Evolutionary conservation across 345 rosid genomes (phyloP).

Genomic region (Lepidium sativum): DNA sequence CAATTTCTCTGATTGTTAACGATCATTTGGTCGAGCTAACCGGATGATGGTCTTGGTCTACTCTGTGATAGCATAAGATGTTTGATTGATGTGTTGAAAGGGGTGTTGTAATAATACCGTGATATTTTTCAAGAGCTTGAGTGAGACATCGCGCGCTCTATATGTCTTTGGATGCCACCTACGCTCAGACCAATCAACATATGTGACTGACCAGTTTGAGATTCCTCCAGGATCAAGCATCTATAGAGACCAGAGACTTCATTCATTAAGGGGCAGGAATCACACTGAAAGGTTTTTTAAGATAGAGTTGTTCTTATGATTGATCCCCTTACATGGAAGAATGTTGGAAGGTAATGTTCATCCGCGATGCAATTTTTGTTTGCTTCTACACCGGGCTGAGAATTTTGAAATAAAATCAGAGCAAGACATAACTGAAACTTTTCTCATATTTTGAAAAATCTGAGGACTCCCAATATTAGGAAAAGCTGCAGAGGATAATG

Average conservation of each 20-base stretch:
- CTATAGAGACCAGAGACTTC: conserved; percentile 30
- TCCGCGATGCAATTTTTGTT: conserved; percentile 90
- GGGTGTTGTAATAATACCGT: conserved; percentile 40
- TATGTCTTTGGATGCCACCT: conserved; percentile 98
- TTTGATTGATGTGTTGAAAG: background rate
- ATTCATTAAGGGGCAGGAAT: conserved; percentile 1
- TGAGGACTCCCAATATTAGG: background rate
- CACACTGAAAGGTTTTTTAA: background rate
- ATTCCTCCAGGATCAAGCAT: conserved; percentile 91
- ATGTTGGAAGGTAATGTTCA: conserved; percentile 96
- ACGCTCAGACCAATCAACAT: conserved; percentile 98
- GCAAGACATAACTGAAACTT: background rate
- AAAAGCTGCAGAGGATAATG: background rate
- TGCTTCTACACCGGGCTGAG: conserved; percentile 91
- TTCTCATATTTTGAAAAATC: background rate
- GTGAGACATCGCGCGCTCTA: conserved; percentile 51
- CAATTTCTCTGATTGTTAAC: background rate
- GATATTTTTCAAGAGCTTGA: conserved; percentile 62
- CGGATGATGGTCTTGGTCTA: background rate
- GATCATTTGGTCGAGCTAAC: background rate
- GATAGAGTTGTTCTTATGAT: background rate
- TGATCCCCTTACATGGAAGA: conserved; percentile 58
- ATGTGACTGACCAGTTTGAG: conserved; percentile 88
- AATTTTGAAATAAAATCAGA: background rate
- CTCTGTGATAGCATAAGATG: background rate